These are phyloP conservation scores for Pythium apleroticum DNA, from an alignment of 352 stramenopile species.

Conservation along the genomic window DNA sequence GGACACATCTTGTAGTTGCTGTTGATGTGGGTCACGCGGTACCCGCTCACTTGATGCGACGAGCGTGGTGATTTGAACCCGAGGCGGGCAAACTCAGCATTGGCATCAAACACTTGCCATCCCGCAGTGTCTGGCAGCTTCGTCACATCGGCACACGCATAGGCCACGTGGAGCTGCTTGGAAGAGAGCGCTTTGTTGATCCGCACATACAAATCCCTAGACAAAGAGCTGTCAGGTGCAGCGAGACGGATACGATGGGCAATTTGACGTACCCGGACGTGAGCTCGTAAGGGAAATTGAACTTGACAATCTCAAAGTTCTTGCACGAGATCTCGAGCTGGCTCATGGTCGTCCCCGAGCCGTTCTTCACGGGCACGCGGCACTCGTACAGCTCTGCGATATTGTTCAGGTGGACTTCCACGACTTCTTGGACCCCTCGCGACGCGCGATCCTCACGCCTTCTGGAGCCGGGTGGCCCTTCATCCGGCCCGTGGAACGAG, in stretches of 20 bases:
- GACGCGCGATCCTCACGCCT: constrained; percentile 3
- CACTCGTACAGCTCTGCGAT: constrained; percentile 76
- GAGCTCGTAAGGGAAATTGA: constrained; percentile 67
- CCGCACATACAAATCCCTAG: constrained; percentile 63
- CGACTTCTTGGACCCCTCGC: constrained; percentile 36
- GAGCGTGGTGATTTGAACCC: constrained; percentile 48
- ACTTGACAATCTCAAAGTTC: constrained; percentile 83
- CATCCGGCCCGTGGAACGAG: constrained; percentile 54
- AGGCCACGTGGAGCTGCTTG: constrained; percentile 57
- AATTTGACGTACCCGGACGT: constrained; percentile 43
- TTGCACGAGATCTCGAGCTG: constrained; percentile 85
- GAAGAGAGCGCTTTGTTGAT: constrained; percentile 56
- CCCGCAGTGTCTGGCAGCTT: constrained; percentile 44
- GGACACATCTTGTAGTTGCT: constrained; percentile 77
- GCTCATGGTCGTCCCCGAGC: constrained; percentile 36
- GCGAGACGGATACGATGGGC: neutral
- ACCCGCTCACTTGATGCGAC: constrained; percentile 44
- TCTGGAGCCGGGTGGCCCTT: neutral
- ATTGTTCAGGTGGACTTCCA: constrained; percentile 70
- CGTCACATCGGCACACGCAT: constrained; percentile 37
- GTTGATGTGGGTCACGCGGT: constrained; percentile 69
- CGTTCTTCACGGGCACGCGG: constrained; percentile 38
- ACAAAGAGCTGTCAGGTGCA: neutral
- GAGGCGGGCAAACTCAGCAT: constrained; percentile 60
- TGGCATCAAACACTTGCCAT: constrained; percentile 57